These are phyloP conservation scores for Calonectria hongkongensis DNA, from an alignment of 2,329 filamentous ascomycete species.

Conservation along the genomic window DNA sequence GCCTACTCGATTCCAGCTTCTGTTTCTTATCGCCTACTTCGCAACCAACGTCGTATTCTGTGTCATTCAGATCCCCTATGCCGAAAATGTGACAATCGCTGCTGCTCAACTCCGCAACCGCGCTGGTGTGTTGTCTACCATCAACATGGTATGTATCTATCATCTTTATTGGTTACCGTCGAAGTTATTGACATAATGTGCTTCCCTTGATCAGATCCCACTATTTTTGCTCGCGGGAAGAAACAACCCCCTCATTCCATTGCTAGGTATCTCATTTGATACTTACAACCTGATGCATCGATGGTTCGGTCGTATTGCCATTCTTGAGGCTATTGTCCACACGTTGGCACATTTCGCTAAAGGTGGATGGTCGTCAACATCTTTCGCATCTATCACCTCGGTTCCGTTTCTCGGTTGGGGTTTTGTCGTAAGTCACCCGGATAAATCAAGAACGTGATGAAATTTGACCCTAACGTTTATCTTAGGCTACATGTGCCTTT, in stretches of 20 bases:
- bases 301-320: conserved; percentile 86
- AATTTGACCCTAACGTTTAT: conserved; percentile 32
- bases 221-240: conserved; percentile 84
- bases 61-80: conserved; percentile 78
- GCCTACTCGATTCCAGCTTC: conserved; percentile 76
- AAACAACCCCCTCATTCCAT: conserved; percentile 85
- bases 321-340: conserved; percentile 81
- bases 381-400: conserved; percentile 59
- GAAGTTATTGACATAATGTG: conserved; percentile 28
- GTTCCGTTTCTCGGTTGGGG: conserved; percentile 75
- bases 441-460: not conserved
- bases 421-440: conserved; percentile 72
- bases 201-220: conserved; percentile 67
- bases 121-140: conserved; percentile 80
- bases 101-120: conserved; percentile 77
- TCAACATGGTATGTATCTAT: conserved; percentile 80
- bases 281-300: conserved; percentile 89
- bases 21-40: conserved; percentile 74
- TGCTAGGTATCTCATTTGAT: conserved; percentile 85
- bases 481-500: conserved; percentile 75
- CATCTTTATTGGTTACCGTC: not conserved
- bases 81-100: conserved; percentile 65
- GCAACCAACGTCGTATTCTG: conserved; percentile 80
- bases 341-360: conserved; percentile 75
- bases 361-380: conserved; percentile 68